phyloP scores from a whole-genome alignment of 2,329 filamentous ascomycete genomes.

The Aureobasidium lini region DNA sequence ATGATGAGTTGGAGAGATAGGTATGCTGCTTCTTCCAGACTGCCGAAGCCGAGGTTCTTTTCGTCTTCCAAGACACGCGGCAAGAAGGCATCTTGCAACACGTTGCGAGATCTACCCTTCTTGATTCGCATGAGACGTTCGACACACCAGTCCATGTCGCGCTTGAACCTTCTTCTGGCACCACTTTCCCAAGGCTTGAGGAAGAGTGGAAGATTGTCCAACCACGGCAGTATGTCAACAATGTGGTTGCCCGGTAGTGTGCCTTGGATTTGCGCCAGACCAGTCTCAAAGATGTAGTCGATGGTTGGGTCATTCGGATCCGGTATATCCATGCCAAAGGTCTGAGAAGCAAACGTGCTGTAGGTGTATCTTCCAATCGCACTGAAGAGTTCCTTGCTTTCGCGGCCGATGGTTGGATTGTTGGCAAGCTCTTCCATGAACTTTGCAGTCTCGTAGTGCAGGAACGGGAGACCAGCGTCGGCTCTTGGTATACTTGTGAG shows the following conservation, averaged over 20 bases:
- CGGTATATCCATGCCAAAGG: slow-evolving; percentile 9
- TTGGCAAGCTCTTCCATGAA: slow-evolving; percentile 8
- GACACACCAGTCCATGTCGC: slow-evolving; percentile 2
- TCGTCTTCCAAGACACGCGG: slow-evolving; percentile 8
- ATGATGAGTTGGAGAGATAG: slow-evolving; percentile 14
- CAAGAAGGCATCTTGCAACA: slow-evolving; percentile 12
- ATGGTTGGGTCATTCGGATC: slow-evolving; percentile 6
- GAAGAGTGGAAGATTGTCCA: slow-evolving; percentile 12
- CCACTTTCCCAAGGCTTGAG: slow-evolving; percentile 12
- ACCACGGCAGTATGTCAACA: slow-evolving; percentile 10
- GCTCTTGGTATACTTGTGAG: slow-evolving; percentile 14
- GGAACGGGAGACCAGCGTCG: slow-evolving; percentile 5
- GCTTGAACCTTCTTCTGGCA: slow-evolving; percentile 1
- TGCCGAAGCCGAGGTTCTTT: slow-evolving; percentile 14
- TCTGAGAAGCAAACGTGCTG: slow-evolving; percentile 12
- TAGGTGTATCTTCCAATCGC: slow-evolving; percentile 11
- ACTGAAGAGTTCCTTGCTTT: background rate
- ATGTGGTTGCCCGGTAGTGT: slow-evolving; percentile 9
- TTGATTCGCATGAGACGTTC: slow-evolving; percentile 13
- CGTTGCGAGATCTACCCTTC: slow-evolving; percentile 1
- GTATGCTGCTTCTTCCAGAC: slow-evolving; percentile 15
- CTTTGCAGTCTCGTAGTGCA: slow-evolving; percentile 13
- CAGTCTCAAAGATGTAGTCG: slow-evolving; percentile 12
- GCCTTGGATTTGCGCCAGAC: slow-evolving; percentile 6
- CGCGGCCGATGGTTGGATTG: slow-evolving; percentile 2